Base-by-base conservation (phyloP, 345 rosid genomes). In the Tarenaya hassleriana region DNA sequence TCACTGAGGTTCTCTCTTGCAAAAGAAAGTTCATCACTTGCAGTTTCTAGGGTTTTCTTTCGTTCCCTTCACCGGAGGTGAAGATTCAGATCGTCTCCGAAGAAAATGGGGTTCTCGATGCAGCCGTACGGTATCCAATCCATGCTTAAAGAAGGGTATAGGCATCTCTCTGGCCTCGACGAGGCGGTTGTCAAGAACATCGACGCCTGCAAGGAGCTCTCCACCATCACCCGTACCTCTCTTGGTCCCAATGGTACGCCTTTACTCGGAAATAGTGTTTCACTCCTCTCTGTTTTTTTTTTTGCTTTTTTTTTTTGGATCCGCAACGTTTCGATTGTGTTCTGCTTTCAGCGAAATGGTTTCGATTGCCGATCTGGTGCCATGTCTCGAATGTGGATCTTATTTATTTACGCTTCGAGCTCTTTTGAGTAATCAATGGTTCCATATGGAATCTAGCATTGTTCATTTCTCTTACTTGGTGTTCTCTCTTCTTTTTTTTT, bases 171-270 rank as follows among this genome's bases (percentile, higher is more conserved):
- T 0, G 99, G 99, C 34, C 83, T 86, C 16, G 96, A 83, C 57
- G 99, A 94, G 64, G 99, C 97, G 1, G 97, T 94, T 41, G 34
- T 94, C 7, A 94, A 94, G 65, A 88, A 94, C 77, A 94, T 94
- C 56, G 97, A 82, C 59, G 99, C 99, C 40, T 94, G 97, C 82
- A 94, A 88, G 69, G 88, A 88, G 69, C 92, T 94, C 61, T 86
- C 99, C 49, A 60, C 72, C 41, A 94, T 88, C 61, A 94, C 97
- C 14, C 97, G 95, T 72, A 88, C 97, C 8, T 94, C 99, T 29
- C 92, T 88, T 29, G 97, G 99, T 27, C 99, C 99, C 43, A 84
- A 86, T 52, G 99, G 99, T 88, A 24, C 29, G 2, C 2, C 29
- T 24, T 24, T 2, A 24, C 29, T 65, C 34, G 41, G 12, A 0